These are phyloP conservation scores for Metarhizium anisopliae DNA, from an alignment of 2,329 filamentous ascomycete genomes.

Conservation along the genomic window DNA sequence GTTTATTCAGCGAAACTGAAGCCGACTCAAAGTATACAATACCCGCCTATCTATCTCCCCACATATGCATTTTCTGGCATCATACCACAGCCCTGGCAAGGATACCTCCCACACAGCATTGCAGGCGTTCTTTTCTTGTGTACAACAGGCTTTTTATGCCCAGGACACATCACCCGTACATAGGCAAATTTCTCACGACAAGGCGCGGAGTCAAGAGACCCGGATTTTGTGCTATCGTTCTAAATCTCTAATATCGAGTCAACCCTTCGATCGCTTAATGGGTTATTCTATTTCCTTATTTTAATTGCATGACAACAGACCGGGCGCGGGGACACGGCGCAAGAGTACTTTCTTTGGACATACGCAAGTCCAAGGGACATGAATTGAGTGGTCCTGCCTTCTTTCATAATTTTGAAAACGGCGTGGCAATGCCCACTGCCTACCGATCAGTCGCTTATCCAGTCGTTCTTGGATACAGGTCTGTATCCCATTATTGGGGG, in stretches of 20 bases:
- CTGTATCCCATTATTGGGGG: not conserved
- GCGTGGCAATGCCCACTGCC: not conserved
- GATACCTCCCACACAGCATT: constrained; percentile 3
- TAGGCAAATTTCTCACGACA: not conserved
- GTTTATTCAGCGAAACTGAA: not conserved
- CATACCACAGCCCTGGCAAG: not conserved
- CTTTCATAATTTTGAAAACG: not conserved
- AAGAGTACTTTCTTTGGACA: constrained; percentile 5
- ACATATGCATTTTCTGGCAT: not conserved
- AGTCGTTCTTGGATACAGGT: not conserved
- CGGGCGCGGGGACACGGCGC: constrained; percentile 16
- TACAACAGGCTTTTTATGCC: not conserved
- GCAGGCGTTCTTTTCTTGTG: constrained; percentile 4
- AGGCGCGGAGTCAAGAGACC: not conserved
- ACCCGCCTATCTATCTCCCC: not conserved
- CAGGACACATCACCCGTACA: not conserved
- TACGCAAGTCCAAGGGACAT: not conserved
- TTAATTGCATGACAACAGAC: not conserved
- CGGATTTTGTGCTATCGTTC: not conserved
- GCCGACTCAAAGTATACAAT: not conserved
- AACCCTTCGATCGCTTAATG: not conserved
- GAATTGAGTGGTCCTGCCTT: not conserved
- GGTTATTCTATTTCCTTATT: not conserved
- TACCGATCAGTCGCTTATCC: not conserved
- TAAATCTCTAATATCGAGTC: not conserved